phyloP scores from a whole-genome alignment of 768 basidiomycete species.

The Rhizopogon sp. region DNA sequence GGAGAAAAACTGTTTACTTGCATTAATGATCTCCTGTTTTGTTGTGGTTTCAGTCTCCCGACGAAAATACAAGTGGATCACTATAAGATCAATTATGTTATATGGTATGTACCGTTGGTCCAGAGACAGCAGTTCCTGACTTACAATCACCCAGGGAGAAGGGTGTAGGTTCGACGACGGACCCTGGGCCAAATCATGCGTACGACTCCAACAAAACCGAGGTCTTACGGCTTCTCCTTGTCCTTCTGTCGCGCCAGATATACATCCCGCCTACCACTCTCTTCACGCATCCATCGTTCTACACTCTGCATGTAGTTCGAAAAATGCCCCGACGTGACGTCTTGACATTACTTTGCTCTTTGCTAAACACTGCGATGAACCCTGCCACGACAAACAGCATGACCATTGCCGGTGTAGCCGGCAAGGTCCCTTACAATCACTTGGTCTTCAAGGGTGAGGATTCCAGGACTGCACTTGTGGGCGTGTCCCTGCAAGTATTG shows the following conservation, averaged over 20 bases:
- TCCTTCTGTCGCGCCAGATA: slow-evolving; percentile 87
- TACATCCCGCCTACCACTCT: slow-evolving; percentile 71
- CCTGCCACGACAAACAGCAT: slow-evolving; percentile 46
- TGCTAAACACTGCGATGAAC: slow-evolving; percentile 87
- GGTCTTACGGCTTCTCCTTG: slow-evolving; percentile 82
- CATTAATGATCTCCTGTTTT: slow-evolving; percentile 84
- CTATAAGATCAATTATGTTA: slow-evolving; percentile 81
- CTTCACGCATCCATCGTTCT: slow-evolving; percentile 68
- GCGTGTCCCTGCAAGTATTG: slow-evolving; percentile 72
- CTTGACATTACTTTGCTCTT: slow-evolving; percentile 88
- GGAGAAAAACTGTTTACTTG: slow-evolving; percentile 77
- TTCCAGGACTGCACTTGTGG: slow-evolving; percentile 63
- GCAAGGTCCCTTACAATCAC: slow-evolving; percentile 85
- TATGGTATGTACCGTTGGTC: slow-evolving; percentile 56
- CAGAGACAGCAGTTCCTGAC: not conserved
- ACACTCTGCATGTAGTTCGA: slow-evolving; percentile 75
- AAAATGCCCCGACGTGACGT: slow-evolving; percentile 73
- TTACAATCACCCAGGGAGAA: slow-evolving; percentile 65
- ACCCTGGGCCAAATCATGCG: slow-evolving; percentile 56
- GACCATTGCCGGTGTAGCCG: slow-evolving; percentile 64
- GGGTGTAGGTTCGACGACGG: slow-evolving; percentile 84
- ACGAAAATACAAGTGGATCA: slow-evolving; percentile 70
- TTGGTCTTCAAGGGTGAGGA: slow-evolving; percentile 90
- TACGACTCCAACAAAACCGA: slow-evolving; percentile 83
- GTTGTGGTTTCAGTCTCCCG: slow-evolving; percentile 91